phyloP scores from a whole-genome alignment of 495 filamentous ascomycete species.

The Evansstolkia leycettana region DNA sequence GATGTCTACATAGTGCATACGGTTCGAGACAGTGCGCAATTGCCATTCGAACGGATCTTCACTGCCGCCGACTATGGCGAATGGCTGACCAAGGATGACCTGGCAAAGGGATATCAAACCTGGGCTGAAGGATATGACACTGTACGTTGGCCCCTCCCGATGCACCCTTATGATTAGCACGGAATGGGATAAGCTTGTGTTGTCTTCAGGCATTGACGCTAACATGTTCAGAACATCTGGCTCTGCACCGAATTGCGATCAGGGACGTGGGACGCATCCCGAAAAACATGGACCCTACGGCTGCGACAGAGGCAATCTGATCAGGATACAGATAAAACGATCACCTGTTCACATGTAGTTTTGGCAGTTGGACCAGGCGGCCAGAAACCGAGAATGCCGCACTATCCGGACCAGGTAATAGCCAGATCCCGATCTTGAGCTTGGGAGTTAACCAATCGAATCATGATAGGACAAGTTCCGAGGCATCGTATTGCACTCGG shows the following conservation, averaged over 20 bases:
- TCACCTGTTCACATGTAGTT: constrained; percentile 7
- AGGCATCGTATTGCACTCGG: constrained; percentile 20
- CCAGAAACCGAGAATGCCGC: constrained; percentile 9
- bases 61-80: constrained; percentile 10
- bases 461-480: constrained; percentile 11
- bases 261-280: constrained; percentile 7
- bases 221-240: constrained; percentile 7
- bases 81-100: constrained; percentile 17
- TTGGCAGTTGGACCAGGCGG: constrained; percentile 12
- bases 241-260: constrained; percentile 7
- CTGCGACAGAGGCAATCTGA: constrained; percentile 1
- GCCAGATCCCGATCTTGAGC: neutral
- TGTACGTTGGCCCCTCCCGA: constrained; percentile 6
- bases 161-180: no score
- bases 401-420: constrained; percentile 7
- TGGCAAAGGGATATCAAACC: constrained; percentile 14
- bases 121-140: constrained; percentile 18
- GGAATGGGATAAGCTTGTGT: no score
- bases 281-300: constrained; percentile 13
- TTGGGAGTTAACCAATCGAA: no score
- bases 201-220: no score
- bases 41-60: constrained; percentile 26
- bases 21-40: constrained; percentile 3
- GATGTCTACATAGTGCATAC: no score
- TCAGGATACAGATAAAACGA: neutral